Evolutionary conservation across 371 early-diverging fungal species (phyloP).

Genomic region (Rhizopus arrhizus): DNA sequence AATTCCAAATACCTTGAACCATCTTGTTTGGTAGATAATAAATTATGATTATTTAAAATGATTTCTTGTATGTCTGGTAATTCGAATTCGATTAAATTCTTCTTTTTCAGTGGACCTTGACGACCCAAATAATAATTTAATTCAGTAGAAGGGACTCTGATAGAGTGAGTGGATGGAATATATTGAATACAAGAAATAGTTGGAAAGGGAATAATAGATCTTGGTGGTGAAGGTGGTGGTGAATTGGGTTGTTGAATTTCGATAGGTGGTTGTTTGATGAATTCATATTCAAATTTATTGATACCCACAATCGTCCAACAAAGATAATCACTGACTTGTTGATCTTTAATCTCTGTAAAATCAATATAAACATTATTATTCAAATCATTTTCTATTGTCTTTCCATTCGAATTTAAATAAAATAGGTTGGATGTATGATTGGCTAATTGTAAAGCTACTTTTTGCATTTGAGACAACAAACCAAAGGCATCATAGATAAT

Average conservation of each 20-base stretch:
- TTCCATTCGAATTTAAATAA: conserved; percentile 44
- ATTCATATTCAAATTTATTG: conserved; percentile 48
- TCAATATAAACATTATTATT: conserved; percentile 30
- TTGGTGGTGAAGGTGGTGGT: conserved; percentile 38
- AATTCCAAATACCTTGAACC: conserved; percentile 42
- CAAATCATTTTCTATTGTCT: conserved; percentile 27
- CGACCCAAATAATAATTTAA: conserved; percentile 40
- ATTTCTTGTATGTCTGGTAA: conserved; percentile 26
- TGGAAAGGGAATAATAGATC: conserved; percentile 42
- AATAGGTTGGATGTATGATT: conserved; percentile 28
- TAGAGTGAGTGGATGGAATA: not conserved
- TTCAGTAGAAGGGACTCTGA: conserved; percentile 19
- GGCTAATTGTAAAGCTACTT: conserved; percentile 72
- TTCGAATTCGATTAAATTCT: conserved; percentile 2
- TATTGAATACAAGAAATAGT: not conserved
- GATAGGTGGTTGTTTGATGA: not conserved
- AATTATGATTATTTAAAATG: conserved; percentile 31
- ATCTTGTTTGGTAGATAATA: conserved; percentile 30
- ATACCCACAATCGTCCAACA: conserved; percentile 90
- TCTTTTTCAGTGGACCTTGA: conserved; percentile 35
- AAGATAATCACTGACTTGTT: conserved; percentile 71
- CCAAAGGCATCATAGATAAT: conserved; percentile 68
- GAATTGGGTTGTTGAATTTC: not conserved
- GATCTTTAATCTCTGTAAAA: conserved; percentile 30
- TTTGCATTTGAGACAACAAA: conserved; percentile 86